These are phyloP conservation scores for Hypomyces perniciosus DNA, from an alignment of 2,329 filamentous ascomycete genomes.

Conservation along the genomic window DNA sequence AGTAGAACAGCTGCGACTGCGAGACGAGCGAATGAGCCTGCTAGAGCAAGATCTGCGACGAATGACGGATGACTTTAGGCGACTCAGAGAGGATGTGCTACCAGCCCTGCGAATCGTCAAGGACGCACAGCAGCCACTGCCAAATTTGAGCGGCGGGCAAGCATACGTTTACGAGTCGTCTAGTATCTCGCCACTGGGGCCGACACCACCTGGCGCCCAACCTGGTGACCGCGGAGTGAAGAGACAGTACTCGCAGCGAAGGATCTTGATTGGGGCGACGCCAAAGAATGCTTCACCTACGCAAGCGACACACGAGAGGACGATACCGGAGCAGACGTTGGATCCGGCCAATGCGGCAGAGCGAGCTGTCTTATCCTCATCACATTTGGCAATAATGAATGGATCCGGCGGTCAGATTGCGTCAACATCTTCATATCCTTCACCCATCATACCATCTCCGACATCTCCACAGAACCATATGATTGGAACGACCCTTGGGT, in stretches of 20 bases:
- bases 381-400: slow-evolving; percentile 65
- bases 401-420: slow-evolving; percentile 43
- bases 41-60: slow-evolving; percentile 78
- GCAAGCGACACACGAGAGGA: slow-evolving; percentile 61
- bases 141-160: slow-evolving; percentile 38
- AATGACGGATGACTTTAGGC: slow-evolving; percentile 81
- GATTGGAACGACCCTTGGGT: slow-evolving; percentile 52
- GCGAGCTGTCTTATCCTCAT: slow-evolving; percentile 59
- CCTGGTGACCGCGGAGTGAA: slow-evolving; percentile 51
- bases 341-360: slow-evolving; percentile 65
- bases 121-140: slow-evolving; percentile 83
- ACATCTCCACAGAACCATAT: slow-evolving; percentile 57
- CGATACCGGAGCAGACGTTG: slow-evolving; percentile 56
- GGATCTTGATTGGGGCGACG: slow-evolving; percentile 62
- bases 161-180: slow-evolving; percentile 46
- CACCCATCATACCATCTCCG: slow-evolving; percentile 63
- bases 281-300: slow-evolving; percentile 75
- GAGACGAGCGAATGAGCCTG: slow-evolving; percentile 82
- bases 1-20: slow-evolving; percentile 80
- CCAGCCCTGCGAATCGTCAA: slow-evolving; percentile 87
- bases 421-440: slow-evolving; percentile 50
- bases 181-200: slow-evolving; percentile 47
- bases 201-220: slow-evolving; percentile 47
- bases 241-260: slow-evolving; percentile 70
- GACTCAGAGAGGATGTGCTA: slow-evolving; percentile 83